phyloP scores from a whole-genome alignment of 2,329 filamentous ascomycete genomes.

The Fusarium irregulare region DNA sequence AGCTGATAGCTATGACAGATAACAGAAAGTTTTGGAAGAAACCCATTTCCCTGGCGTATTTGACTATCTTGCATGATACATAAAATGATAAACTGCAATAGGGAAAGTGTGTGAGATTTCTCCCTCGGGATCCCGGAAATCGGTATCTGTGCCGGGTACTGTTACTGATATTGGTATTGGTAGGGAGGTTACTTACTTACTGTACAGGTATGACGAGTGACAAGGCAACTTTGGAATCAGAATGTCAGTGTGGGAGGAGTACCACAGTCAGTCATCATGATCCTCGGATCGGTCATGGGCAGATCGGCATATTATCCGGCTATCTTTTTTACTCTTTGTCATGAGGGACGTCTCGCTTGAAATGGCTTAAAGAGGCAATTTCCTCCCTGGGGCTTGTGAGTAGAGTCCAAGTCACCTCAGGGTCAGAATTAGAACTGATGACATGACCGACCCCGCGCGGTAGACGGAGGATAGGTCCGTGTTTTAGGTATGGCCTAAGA shows the following conservation, averaged over 20 bases:
- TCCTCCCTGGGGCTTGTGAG: constrained; percentile 17
- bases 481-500: constrained; percentile 25
- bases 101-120: constrained; percentile 19
- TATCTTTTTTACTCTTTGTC: constrained; percentile 27
- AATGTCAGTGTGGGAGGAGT: not conserved
- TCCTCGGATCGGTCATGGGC: constrained; percentile 24
- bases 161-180: not conserved
- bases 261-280: not conserved
- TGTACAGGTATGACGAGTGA: constrained; percentile 1
- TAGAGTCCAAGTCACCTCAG: not conserved
- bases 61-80: constrained; percentile 14
- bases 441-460: constrained; percentile 25
- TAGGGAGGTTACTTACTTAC: not conserved
- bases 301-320: constrained; percentile 37
- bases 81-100: constrained; percentile 1
- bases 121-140: constrained; percentile 35
- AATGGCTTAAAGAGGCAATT: constrained; percentile 42
- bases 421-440: constrained; percentile 11
- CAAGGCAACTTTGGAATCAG: constrained; percentile 3
- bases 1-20: not conserved
- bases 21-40: not conserved
- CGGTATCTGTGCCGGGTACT: constrained; percentile 23
- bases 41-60: not conserved
- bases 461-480: constrained; percentile 32
- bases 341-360: constrained; percentile 14